Base-by-base conservation (phyloP, 805 yeast genomes). In the Candida cerambycidarum region DNA sequence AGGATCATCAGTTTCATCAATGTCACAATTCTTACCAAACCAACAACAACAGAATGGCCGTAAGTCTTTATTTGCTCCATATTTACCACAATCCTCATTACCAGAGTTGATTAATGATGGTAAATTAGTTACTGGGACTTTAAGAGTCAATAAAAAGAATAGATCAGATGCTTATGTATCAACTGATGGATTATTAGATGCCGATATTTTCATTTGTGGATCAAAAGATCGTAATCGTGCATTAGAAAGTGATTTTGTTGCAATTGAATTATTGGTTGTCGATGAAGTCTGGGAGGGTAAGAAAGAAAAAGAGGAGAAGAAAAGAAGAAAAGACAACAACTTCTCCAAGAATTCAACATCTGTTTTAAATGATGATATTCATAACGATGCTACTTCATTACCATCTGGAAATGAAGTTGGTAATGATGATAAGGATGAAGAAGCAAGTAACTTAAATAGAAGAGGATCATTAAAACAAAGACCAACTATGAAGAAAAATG, bases 161-260 rank as follows among this genome's bases (percentile, higher is more conserved):
- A 77, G 99, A 55, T 89, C 97, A 1, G 98, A 93, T 66, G 99
- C 99, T 0, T 93, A 95, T 66, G 98, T 93, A n/a, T 82, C 96
- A 5, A 92, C 98, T 0, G 97, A 90, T 61, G 97, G 97, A 1
- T 76, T 90, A 24, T 75, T 93, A 49, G 99, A 93, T 64, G 95
- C 99, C 0, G 99, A 93, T 63, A 89, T 93, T 47, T 93, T 89
- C 59, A 93, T 93, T 52, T 93, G 98, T 70, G 99, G 99, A 9
- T 90, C 98, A 9, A 93, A 93, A 62, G 99, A 93, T 65, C 85
- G 99, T 62, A 93, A 93, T 65, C 82, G 99, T 61, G 98, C 99
- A 2, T 71, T 93, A 42, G 99, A 93, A 65, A 97, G 97, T 44
- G 99, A 93, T 62, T 69, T 89, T 39, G 99, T 93, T 30, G 99